Conservation (phyloP, 1,284 basidiomycete species). For the Sporisorium graminicola region DNA sequence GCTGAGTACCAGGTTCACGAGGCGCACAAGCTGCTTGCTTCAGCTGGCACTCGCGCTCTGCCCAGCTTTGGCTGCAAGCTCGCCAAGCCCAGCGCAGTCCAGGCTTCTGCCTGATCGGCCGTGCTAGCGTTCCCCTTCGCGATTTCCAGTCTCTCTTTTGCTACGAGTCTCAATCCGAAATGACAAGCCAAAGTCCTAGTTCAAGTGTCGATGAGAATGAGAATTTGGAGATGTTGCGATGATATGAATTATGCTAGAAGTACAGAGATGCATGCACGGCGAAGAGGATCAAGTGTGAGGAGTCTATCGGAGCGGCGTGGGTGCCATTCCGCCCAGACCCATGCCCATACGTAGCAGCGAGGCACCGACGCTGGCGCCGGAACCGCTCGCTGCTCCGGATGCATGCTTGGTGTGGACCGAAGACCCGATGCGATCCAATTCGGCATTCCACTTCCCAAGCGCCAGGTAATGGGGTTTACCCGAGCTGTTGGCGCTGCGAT, state of each 20-base stretch:
- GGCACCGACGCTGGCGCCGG: slow-evolving; percentile 22
- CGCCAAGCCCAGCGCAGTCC: slow-evolving; percentile 11
- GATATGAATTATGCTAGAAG: slow-evolving; percentile 15
- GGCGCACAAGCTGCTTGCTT: slow-evolving; percentile 39
- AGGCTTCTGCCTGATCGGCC: slow-evolving; percentile 19
- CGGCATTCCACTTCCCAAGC: slow-evolving; percentile 82
- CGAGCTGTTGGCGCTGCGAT: slow-evolving; percentile 77
- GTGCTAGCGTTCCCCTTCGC: not conserved
- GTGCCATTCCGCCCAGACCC: slow-evolving; percentile 21
- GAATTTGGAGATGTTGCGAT: not conserved
- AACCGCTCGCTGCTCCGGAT: slow-evolving; percentile 36
- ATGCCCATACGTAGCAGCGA: slow-evolving; percentile 44
- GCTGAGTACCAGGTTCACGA: slow-evolving; percentile 54
- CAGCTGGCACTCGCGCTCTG: slow-evolving; percentile 3
- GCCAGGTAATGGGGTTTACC: slow-evolving; percentile 86
- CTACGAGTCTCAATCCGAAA: not conserved
- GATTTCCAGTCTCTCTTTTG: not conserved
- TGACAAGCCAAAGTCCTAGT: not conserved
- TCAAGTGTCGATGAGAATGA: not conserved
- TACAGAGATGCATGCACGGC: slow-evolving; percentile 20
- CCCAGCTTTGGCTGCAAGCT: slow-evolving; percentile 38
- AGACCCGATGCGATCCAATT: slow-evolving; percentile 65
- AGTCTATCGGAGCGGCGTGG: slow-evolving; percentile 24
- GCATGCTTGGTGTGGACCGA: slow-evolving; percentile 42
- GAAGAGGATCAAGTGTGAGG: not conserved